A percentile compares a stretch with the other conserved stretches of the same genome.
Conservation (phyloP, 805 yeast genomes). For the Candida nemodendra region DNA sequence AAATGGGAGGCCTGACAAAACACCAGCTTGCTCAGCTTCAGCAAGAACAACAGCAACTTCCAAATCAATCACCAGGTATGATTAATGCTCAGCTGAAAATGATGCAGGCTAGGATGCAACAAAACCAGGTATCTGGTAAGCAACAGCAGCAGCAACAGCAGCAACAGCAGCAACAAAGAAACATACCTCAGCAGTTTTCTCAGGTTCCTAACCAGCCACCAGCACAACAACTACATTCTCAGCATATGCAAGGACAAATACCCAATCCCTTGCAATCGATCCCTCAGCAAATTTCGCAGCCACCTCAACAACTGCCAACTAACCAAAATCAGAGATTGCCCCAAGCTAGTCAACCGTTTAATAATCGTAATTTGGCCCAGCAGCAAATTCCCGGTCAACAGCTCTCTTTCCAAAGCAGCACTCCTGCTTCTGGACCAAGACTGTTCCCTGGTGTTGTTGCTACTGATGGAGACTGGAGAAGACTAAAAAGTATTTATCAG, state of each 20-base stretch:
- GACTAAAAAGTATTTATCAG: conserved; percentile 59
- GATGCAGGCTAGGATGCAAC: conserved; percentile 26
- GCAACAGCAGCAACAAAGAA: conserved; percentile 25
- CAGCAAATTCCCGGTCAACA: conserved; percentile 15
- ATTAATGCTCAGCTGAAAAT: conserved; percentile 17
- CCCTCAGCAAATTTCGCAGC: conserved; percentile 19
- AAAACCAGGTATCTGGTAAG: conserved; percentile 26
- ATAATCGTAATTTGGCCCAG: conserved; percentile 7
- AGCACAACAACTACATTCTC: conserved; percentile 3
- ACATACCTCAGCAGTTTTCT: conserved; percentile 11
- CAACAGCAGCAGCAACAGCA: conserved; percentile 26
- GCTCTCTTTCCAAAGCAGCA: conserved; percentile 7
- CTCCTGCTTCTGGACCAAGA: conserved; percentile 22
- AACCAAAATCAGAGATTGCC: conserved; percentile 30
- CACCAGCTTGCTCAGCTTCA: conserved; percentile 17
- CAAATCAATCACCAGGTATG: conserved; percentile 15
- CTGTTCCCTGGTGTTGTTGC: conserved; percentile 36
- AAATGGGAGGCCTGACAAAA: conserved; percentile 12
- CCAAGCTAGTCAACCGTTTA: conserved; percentile 19
- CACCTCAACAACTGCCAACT: conserved; percentile 31
- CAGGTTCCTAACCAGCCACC: conserved; percentile 3
- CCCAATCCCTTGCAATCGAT: conserved; percentile 9
- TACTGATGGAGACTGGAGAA: conserved; percentile 62
- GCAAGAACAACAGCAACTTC: conserved; percentile 9
- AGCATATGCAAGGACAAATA: neutral